Evolutionary conservation across 345 rosid genomes (phyloP).

Genomic region (Salix dunnii): DNA sequence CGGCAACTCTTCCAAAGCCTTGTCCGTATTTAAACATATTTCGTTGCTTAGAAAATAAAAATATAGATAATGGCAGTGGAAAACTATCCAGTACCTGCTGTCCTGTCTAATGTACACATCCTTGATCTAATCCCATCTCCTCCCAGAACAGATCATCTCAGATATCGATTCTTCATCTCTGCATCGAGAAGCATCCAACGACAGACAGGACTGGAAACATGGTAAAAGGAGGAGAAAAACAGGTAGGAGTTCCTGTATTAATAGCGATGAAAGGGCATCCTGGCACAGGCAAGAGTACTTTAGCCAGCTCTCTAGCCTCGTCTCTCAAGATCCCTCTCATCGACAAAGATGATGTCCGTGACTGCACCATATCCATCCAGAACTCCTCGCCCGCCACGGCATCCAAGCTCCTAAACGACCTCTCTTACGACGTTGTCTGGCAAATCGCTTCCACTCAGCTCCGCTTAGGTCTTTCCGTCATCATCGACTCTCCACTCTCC

Average conservation of each 20-base stretch:
- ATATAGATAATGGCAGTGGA: too few relatives aligned
- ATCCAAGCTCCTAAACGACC: constrained; percentile 50
- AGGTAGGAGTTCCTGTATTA: constrained; percentile 20
- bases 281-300: constrained; percentile 58
- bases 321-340: constrained; percentile 55
- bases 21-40: too few relatives aligned
- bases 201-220: background rate
- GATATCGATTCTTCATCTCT: too few relatives aligned
- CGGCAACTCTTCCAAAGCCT: too few relatives aligned
- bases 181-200: too few relatives aligned
- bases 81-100: too few relatives aligned
- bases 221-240: constrained; percentile 6
- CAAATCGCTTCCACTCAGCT: constrained; percentile 53
- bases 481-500: constrained; percentile 64
- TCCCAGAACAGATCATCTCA: too few relatives aligned
- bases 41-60: too few relatives aligned
- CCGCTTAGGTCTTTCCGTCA: constrained; percentile 44
- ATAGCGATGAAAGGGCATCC: constrained; percentile 78
- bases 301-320: constrained; percentile 45
- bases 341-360: constrained; percentile 67
- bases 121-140: too few relatives aligned
- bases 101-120: too few relatives aligned
- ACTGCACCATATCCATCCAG: constrained; percentile 47
- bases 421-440: constrained; percentile 46
- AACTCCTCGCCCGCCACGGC: constrained; percentile 7